Percentiles rank a stretch among this genome's conserved stretches.
Evolutionary conservation across 2,329 filamentous ascomycete species (phyloP).

Genomic region (Chaetomiaceae sp.): DNA sequence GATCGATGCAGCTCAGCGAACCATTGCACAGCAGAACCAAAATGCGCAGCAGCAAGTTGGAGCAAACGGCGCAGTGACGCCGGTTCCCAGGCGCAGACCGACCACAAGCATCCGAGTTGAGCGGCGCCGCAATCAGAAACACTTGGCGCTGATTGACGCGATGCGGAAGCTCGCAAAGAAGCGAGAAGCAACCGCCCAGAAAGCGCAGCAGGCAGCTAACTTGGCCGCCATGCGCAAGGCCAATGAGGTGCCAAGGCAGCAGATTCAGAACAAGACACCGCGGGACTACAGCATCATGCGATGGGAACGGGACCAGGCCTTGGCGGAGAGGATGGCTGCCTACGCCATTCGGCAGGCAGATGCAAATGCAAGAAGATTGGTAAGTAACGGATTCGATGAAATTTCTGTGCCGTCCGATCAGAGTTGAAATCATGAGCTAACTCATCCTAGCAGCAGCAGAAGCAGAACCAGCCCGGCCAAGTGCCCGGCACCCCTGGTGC

Average conservation of each 20-base stretch:
- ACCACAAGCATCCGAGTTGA: slow-evolving; percentile 83
- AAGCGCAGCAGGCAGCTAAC: slow-evolving; percentile 75
- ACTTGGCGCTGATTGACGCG: slow-evolving; percentile 83
- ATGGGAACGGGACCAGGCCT: slow-evolving; percentile 73
- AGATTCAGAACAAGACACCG: slow-evolving; percentile 65
- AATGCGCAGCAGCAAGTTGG: slow-evolving; percentile 37
- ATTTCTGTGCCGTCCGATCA: not conserved
- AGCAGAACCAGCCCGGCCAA: slow-evolving; percentile 39
- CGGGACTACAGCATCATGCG: slow-evolving; percentile 87
- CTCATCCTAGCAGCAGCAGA: slow-evolving; percentile 10
- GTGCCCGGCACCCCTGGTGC: slow-evolving; percentile 40
- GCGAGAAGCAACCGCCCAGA: slow-evolving; percentile 76
- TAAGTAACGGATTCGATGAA: too few relatives aligned
- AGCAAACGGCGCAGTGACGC: slow-evolving; percentile 41
- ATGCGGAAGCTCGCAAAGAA: slow-evolving; percentile 97
- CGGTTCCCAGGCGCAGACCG: slow-evolving; percentile 57
- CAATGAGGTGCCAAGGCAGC: slow-evolving; percentile 52
- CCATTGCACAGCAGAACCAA: slow-evolving; percentile 50
- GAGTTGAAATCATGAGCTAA: not conserved
- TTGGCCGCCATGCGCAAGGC: slow-evolving; percentile 78
- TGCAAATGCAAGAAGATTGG: slow-evolving; percentile 37
- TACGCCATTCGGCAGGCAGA: slow-evolving; percentile 31
- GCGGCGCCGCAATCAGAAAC: slow-evolving; percentile 76
- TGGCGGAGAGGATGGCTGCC: slow-evolving; percentile 53
- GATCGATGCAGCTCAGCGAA: slow-evolving; percentile 55